A percentile compares a stretch with the other conserved stretches of the same genome.
Conservation (phyloP, 2,329 filamentous ascomycete species). For the Colletotrichum sojae region DNA sequence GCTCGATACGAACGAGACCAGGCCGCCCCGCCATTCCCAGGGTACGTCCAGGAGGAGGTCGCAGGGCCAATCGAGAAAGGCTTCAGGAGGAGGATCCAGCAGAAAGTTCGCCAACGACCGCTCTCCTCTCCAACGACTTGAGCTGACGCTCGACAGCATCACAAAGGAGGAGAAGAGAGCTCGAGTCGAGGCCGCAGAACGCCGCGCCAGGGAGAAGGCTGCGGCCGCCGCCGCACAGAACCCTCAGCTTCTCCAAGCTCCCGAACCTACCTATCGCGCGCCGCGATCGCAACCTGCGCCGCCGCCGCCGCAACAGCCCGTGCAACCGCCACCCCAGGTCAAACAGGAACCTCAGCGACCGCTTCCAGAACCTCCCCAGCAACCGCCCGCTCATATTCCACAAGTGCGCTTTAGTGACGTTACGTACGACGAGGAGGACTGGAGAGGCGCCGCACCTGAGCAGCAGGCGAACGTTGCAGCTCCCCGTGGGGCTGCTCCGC, state of each 20-base stretch:
- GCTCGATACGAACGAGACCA: conserved; percentile 46
- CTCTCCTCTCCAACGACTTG: conserved; percentile 93
- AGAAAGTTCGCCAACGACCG: conserved; percentile 82
- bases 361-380: conserved; percentile 27
- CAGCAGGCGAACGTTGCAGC: conserved; percentile 43
- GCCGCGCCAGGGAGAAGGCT: conserved; percentile 75
- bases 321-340: conserved; percentile 43
- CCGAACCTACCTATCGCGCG: conserved; percentile 43
- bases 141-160: conserved; percentile 90
- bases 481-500: conserved; percentile 47
- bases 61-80: conserved; percentile 52
- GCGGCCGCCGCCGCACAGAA: conserved; percentile 51
- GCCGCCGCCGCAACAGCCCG: conserved; percentile 42
- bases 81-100: conserved; percentile 59
- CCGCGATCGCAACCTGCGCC: conserved; percentile 43
- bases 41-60: conserved; percentile 33
- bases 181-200: conserved; percentile 85
- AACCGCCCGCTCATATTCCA: conserved; percentile 11
- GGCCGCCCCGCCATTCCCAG: conserved; percentile 13
- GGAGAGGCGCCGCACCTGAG: conserved; percentile 33
- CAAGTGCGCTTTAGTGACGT: conserved; percentile 35
- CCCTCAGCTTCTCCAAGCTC: conserved; percentile 43
- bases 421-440: conserved; percentile 16
- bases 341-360: conserved; percentile 45
- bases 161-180: conserved; percentile 97